Conservation (phyloP, 2,329 filamentous ascomycete genomes). For the Ophiostoma sp. region DNA sequence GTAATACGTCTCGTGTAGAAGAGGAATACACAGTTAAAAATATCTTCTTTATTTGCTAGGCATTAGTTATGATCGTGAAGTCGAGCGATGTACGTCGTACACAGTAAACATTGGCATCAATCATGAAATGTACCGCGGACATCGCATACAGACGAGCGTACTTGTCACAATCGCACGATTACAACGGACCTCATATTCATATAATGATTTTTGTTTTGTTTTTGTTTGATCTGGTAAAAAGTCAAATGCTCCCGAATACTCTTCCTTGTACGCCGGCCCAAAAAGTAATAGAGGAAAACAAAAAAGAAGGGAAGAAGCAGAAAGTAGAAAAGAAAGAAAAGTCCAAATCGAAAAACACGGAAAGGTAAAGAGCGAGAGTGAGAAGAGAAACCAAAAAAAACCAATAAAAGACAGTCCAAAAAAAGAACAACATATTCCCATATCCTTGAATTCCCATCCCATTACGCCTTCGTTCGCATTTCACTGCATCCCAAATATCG, state of each 20-base stretch:
- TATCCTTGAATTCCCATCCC: not conserved
- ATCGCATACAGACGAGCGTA: no score
- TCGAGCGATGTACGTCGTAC: no score
- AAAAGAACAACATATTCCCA: not conserved
- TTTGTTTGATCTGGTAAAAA: not conserved
- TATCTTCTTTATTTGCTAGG: no score
- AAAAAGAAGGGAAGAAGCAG: not conserved
- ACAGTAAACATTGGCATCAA: no score
- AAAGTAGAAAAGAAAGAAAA: not conserved
- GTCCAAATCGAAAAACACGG: not conserved
- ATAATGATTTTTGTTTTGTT: not conserved
- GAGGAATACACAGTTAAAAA: no score
- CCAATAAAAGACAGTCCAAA: not conserved
- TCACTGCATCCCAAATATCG: not conserved
- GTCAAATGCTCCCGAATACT: not conserved
- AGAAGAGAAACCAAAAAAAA: not conserved
- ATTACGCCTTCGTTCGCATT: not conserved
- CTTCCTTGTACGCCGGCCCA: not conserved
- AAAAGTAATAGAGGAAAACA: not conserved
- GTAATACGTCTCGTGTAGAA: no score
- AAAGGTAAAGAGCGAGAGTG: not conserved
- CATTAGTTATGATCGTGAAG: no score
- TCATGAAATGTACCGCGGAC: no score
- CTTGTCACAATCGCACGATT: no score
- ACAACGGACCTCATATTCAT: not conserved